A percentile compares a stretch with the other conserved stretches of the same genome.
These are phyloP conservation scores for Leccinum pellstonianum DNA, from an alignment of 768 basidiomycete genomes.

Conservation along the genomic window DNA sequence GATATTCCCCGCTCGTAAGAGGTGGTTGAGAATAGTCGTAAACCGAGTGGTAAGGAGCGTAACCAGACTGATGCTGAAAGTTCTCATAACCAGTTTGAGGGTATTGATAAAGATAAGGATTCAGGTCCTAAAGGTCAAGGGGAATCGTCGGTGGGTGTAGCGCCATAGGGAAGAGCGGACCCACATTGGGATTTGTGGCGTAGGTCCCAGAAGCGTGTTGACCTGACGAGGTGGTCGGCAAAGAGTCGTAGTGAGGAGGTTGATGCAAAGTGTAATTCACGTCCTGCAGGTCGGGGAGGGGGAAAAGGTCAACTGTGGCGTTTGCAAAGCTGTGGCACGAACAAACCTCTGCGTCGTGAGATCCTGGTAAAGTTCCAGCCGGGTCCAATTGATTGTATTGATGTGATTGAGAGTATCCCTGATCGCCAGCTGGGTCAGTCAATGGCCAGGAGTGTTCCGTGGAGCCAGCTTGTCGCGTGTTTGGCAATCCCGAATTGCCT, in stretches of 20 bases:
- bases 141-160: background rate
- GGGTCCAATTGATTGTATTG: conserved; percentile 1
- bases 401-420: conserved; percentile 3
- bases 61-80: background rate
- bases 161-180: background rate
- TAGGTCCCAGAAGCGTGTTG: background rate
- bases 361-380: conserved; percentile 1
- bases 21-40: background rate
- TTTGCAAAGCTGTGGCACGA: conserved; percentile 5
- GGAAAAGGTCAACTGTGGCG: background rate
- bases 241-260: background rate
- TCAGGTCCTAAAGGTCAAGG: conserved; percentile 7
- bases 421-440: background rate
- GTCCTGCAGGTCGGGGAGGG: conserved; percentile 10
- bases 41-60: background rate
- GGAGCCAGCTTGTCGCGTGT: background rate
- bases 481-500: conserved; percentile 2
- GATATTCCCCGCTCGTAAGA: background rate
- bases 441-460: conserved; percentile 5
- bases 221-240: background rate
- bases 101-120: background rate
- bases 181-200: conserved; percentile 12
- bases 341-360: conserved; percentile 8
- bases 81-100: background rate
- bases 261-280: background rate